Evolutionary conservation across 2,329 filamentous ascomycete genomes (phyloP).

Genomic region (Aspergillus bombycis): DNA sequence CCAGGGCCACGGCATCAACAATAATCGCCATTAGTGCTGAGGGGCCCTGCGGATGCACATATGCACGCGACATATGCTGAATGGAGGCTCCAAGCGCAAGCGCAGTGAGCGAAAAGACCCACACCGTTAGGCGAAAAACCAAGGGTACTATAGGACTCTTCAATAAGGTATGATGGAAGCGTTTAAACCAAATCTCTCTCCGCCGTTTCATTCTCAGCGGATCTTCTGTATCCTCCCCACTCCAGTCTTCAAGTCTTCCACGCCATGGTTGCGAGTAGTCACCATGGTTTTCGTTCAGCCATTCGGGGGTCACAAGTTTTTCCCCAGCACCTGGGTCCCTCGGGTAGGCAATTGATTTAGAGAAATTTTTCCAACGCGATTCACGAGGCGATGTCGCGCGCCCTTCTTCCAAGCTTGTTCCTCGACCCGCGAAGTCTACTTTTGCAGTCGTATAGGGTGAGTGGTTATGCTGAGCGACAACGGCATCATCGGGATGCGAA

Average conservation of each 20-base stretch:
- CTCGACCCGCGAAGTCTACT: conserved; percentile 17
- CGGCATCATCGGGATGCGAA: conserved; percentile 41
- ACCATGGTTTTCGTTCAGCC: conserved; percentile 48
- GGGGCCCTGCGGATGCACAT: conserved; percentile 61
- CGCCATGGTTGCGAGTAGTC: conserved; percentile 57
- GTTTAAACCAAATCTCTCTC: conserved; percentile 58
- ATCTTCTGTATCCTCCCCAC: conserved; percentile 55
- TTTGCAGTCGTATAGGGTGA: conserved; percentile 38
- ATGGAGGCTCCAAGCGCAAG: conserved; percentile 79
- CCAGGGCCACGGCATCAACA: conserved; percentile 83
- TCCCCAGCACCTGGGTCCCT: conserved; percentile 38
- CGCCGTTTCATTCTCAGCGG: conserved; percentile 54
- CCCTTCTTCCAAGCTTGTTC: conserved; percentile 12
- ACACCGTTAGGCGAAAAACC: conserved; percentile 77
- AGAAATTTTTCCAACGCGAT: conserved; percentile 53
- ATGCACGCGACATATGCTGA: conserved; percentile 60
- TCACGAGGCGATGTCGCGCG: conserved; percentile 29
- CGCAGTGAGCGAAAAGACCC: conserved; percentile 79
- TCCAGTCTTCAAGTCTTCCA: conserved; percentile 40
- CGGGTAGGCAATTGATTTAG: conserved; percentile 47
- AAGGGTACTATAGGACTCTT: conserved; percentile 85
- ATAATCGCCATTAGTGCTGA: conserved; percentile 88
- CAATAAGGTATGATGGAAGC: conserved; percentile 70
- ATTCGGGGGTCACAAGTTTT: conserved; percentile 49
- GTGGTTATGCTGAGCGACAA: conserved; percentile 52